Evolutionary conservation across 306 rosid species (phyloP), one percentile per base, ranked within the genome.

Genomic region (Quillaja saponaria): DNA sequence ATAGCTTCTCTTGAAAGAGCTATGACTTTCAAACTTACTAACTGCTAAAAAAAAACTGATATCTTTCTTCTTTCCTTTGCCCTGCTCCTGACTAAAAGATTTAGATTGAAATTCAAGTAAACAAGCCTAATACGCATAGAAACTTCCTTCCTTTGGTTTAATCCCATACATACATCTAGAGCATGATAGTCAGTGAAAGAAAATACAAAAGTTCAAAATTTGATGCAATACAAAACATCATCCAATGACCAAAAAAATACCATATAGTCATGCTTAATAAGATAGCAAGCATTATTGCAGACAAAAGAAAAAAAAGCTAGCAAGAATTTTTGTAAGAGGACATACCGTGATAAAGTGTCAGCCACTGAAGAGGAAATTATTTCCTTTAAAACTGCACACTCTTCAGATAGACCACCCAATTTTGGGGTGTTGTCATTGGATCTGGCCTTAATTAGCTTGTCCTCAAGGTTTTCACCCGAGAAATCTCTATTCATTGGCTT

Each of bases 381-480:
- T 50, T 74, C 85, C 88, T 80, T 88, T 63, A 91, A 71, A 68
- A 71, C 69, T 51, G 78, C 68, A 67, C 81, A 86, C 71, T 91
- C 98, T 77, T 82, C 79, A 11, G 88, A 88, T 64, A 91, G 87
- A 66, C 92, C 96, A 41, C 95, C 96, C 75, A 91, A 74, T 75
- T 78, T 82, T 55, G 75, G 62, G 63, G 55, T 47, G 49, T 56
- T 62, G 47, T 54, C 55, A 6, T 13, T 54, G 16, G 56, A 56
- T 55, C 69, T 60, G 69, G 77, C 74, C 58, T 54, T 75, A 46
- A 57, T 55, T 64, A 63, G 83, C 64, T 34, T 68, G 55, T 21
- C 42, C 63, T 71, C 64, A 50, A 51, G 70, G 49, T 77, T 72
- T 58, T 74, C 48, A 20, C 55, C 61, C 10, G 86, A 68, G 17